A percentile compares a stretch with the other conserved stretches of the same genome.
Evolutionary conservation across 2,329 filamentous ascomycete species (phyloP).

Genomic region (Blumeria graminis): DNA sequence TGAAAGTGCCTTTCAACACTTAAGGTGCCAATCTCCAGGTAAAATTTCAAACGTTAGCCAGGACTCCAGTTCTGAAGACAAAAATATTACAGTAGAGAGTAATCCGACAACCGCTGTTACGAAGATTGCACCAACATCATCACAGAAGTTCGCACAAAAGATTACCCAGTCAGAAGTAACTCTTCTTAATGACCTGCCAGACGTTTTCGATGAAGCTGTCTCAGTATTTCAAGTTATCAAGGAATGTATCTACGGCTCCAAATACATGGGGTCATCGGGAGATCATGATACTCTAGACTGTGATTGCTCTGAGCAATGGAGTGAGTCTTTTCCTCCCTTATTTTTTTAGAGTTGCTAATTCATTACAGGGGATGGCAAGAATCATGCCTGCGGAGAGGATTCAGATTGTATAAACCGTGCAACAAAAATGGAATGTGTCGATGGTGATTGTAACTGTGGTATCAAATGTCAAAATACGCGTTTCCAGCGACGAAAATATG

Average conservation of each 20-base stretch:
- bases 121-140: slow-evolving; percentile 43
- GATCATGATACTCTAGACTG: slow-evolving; percentile 83
- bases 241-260: slow-evolving; percentile 76
- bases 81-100: slow-evolving; percentile 23
- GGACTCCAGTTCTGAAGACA: slow-evolving; percentile 18
- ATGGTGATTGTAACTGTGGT: slow-evolving; percentile 67
- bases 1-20: no score
- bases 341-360: slow-evolving; percentile 14
- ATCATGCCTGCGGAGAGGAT: slow-evolving; percentile 80
- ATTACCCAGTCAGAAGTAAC: slow-evolving; percentile 33
- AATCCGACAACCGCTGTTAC: slow-evolving; percentile 8
- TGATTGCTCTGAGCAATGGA: slow-evolving; percentile 85
- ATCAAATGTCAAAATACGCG: slow-evolving; percentile 78
- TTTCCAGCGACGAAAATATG: slow-evolving; percentile 76
- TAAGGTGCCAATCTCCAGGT: slow-evolving; percentile 9
- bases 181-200: slow-evolving; percentile 51
- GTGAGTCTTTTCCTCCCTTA: slow-evolving; percentile 30
- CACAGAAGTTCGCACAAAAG: slow-evolving; percentile 53
- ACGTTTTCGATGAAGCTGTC: slow-evolving; percentile 55
- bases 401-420: slow-evolving; percentile 97
- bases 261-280: slow-evolving; percentile 58
- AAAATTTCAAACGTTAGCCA: slow-evolving; percentile 8
- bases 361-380: slow-evolving; percentile 31
- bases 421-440: slow-evolving; percentile 88
- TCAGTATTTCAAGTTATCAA: slow-evolving; percentile 57